These are phyloP conservation scores for Musa troglodytarum DNA, from an alignment of 176 grass and related monocot species.

Conservation along the genomic window DNA sequence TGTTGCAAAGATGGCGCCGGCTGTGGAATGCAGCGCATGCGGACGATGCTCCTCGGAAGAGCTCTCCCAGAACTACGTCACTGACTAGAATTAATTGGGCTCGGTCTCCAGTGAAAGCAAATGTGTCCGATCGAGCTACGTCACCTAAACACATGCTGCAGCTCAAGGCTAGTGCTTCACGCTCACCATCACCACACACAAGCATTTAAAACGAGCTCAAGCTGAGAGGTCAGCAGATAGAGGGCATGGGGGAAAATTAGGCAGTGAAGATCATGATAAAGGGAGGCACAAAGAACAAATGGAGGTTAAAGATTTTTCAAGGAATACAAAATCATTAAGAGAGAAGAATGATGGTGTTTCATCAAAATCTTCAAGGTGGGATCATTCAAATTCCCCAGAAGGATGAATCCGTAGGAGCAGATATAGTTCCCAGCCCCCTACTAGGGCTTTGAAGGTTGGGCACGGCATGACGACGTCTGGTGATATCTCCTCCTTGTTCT, in stretches of 20 bases:
- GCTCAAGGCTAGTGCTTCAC: constrained; percentile 6
- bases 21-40: constrained; percentile 40
- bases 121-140: constrained; percentile 28
- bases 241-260: constrained; percentile 23
- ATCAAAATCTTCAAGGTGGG: constrained; percentile 36
- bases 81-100: constrained; percentile 18
- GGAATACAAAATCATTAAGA: constrained; percentile 22
- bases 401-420: constrained; percentile 29
- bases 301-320: constrained; percentile 17
- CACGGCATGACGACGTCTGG: constrained; percentile 50
- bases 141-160: constrained; percentile 30
- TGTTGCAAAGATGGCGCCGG: constrained; percentile 43
- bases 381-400: constrained; percentile 41
- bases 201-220: constrained; percentile 38
- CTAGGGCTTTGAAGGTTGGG: constrained; percentile 31
- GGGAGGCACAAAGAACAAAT: background rate
- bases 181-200: constrained; percentile 41
- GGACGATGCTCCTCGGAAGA: constrained; percentile 19
- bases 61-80: constrained; percentile 26
- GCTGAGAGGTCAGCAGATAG: constrained; percentile 17
- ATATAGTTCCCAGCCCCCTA: constrained; percentile 36
- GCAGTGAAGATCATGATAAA: constrained; percentile 24
- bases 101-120: constrained; percentile 30
- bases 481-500: constrained; percentile 29
- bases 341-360: constrained; percentile 36